Evolutionary conservation across 306 rosid genomes (phyloP), one percentile per base, ranked within the genome.

Genomic region (Vicia faba): DNA sequence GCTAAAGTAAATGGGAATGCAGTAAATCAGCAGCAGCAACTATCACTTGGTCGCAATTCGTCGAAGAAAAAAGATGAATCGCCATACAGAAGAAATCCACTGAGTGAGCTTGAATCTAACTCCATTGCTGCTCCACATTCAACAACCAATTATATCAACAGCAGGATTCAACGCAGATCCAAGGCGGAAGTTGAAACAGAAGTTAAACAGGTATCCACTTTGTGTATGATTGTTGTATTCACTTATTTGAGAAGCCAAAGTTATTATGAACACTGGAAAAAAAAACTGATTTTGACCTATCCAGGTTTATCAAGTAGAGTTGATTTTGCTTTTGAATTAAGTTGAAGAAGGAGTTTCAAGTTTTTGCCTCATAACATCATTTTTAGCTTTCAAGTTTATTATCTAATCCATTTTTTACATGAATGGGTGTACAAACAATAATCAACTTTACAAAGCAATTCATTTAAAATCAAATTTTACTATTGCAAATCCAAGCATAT

Each of bases 51-150:
- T 83, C 95, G 96, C 15, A 93, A 76, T 84, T 62, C 85, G 14
- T 85, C 97, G n/a, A 88, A 90, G 82, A 93, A 85, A 80, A 87
- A 89, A 16, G 99, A 93, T 69, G 90, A 84, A 0, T 93, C 99
- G 9, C 99, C 99, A 43, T 72, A 70, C 57, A 81, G 91, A 84
- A 93, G 99, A 78, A 86, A 85, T 45, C 97, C 99, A 3, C 39
- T 88, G 56, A 79, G 81, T 69, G 99, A 93, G 73, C 72, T 93
- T 43, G 99, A 93, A 58, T 74, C 88, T 5, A 89, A 93, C 65
- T 53, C 86, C 50, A 74, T 85, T 25, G 70, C 86, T 60, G 56
- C 78, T 74, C 80, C 86, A 66, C 82, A 87, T 9, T 48, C 84
- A 43, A 69, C 81, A 8, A 57, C 75, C 28, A 86, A 75, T 64